Conservation (phyloP, 2,329 filamentous ascomycete genomes). For the Colletotrichum sp. region DNA sequence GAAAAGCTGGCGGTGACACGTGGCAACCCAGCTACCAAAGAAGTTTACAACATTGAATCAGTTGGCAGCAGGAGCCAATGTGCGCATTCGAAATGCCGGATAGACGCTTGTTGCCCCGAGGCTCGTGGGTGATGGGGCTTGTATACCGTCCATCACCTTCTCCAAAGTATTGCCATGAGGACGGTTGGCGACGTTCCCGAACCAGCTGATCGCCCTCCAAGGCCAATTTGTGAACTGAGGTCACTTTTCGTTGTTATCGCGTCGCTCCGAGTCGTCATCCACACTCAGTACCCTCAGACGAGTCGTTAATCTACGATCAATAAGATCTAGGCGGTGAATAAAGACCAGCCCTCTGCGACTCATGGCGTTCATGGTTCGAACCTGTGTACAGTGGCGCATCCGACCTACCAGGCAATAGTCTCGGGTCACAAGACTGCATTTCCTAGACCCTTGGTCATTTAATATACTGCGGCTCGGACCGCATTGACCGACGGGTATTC, state of each 20-base stretch:
- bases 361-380: slow-evolving; percentile 34
- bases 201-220: too few species aligned
- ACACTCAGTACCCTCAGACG: not conserved
- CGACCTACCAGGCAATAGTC: slow-evolving; percentile 30
- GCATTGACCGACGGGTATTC: slow-evolving; percentile 37
- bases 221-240: not conserved
- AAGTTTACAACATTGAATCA: not conserved
- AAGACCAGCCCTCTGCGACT: slow-evolving; percentile 18
- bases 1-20: not conserved
- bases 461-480: slow-evolving; percentile 38
- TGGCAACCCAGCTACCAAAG: not conserved
- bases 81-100: too few species aligned
- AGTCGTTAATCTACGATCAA: not conserved
- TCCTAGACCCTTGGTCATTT: slow-evolving; percentile 38
- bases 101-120: too few species aligned
- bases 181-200: too few species aligned
- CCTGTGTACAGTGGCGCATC: slow-evolving; percentile 17
- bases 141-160: too few species aligned
- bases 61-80: too few species aligned
- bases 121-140: too few species aligned
- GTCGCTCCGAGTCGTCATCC: not conserved
- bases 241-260: not conserved
- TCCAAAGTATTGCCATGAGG: too few species aligned
- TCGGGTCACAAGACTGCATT: slow-evolving; percentile 29
- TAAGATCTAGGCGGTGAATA: not conserved